Percentiles rank a stretch among this genome's conserved stretches.
Conservation (phyloP, 495 filamentous ascomycete species). For the Pyrenula massariospora region DNA sequence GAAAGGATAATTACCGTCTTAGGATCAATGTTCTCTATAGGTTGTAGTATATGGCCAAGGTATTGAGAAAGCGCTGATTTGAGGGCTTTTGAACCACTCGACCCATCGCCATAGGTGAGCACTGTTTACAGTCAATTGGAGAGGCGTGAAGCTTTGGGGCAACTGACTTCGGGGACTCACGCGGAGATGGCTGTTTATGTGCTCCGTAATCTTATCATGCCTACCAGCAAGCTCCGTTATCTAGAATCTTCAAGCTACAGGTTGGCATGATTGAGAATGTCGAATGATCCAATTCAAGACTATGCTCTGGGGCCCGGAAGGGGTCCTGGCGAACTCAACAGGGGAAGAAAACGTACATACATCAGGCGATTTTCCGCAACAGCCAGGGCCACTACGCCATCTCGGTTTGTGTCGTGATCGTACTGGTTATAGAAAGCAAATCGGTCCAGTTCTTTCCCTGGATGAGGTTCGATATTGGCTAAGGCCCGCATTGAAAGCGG, state of each 20-base stretch:
- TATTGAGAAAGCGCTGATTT: slow-evolving; percentile 31
- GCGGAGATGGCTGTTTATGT: neutral
- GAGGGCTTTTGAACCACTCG: slow-evolving; percentile 19
- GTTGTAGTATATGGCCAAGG: slow-evolving; percentile 29
- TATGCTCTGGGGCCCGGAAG: too few species aligned
- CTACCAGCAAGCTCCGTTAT: too few species aligned
- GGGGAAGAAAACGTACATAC: slow-evolving; percentile 1
- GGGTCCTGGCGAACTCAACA: too few species aligned
- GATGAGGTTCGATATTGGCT: neutral
- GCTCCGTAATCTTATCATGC: slow-evolving; percentile 3
- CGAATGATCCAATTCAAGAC: too few species aligned
- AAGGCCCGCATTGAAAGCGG: neutral
- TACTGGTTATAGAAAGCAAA: neutral
- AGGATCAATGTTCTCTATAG: slow-evolving; percentile 19
- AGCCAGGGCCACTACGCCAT: slow-evolving; percentile 4
- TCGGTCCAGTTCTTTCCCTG: neutral
- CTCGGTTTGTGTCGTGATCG: neutral
- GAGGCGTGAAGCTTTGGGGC: neutral
- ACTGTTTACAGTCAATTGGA: neutral
- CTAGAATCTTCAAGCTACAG: too few species aligned
- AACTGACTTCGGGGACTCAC: slow-evolving; percentile 2
- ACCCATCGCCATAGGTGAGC: slow-evolving; percentile 30
- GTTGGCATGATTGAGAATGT: too few species aligned
- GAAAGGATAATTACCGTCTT: slow-evolving; percentile 31
- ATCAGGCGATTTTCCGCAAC: slow-evolving; percentile 5